Percentiles rank a stretch among this genome's conserved stretches.
Conservation (phyloP, 2,329 filamentous ascomycete species). For the Daldinia sp. region DNA sequence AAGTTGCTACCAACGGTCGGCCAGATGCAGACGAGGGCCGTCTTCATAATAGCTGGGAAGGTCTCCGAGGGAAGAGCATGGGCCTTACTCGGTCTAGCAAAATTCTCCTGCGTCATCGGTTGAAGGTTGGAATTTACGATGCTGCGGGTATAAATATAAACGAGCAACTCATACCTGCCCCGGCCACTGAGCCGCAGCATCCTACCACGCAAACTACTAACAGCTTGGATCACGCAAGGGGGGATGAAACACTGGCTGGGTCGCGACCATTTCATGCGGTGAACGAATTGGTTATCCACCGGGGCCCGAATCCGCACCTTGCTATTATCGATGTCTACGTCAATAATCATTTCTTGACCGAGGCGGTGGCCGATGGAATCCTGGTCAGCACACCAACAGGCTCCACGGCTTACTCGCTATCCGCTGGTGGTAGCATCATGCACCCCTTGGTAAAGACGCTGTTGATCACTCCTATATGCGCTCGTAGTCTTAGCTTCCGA, state of each 20-base stretch:
- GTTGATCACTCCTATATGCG: slow-evolving; percentile 93
- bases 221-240: slow-evolving; percentile 15
- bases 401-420: slow-evolving; percentile 95
- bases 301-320: slow-evolving; percentile 89
- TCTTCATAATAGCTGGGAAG: slow-evolving; percentile 70
- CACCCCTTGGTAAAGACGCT: slow-evolving; percentile 91
- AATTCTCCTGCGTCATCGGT: slow-evolving; percentile 85
- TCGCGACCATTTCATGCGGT: slow-evolving; percentile 75
- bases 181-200: slow-evolving; percentile 58
- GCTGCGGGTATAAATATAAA: slow-evolving; percentile 72
- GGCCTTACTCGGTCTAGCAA: slow-evolving; percentile 79
- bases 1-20: slow-evolving; percentile 50
- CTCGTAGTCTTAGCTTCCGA: slow-evolving; percentile 90
- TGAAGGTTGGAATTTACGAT: slow-evolving; percentile 88
- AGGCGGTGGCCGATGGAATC: slow-evolving; percentile 95
- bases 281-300: slow-evolving; percentile 95
- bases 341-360: slow-evolving; percentile 88
- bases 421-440: slow-evolving; percentile 90
- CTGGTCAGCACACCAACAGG: slow-evolving; percentile 94
- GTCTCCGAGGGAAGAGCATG: slow-evolving; percentile 83
- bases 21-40: slow-evolving; percentile 47
- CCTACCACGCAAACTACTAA: slow-evolving; percentile 50
- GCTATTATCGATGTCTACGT: slow-evolving; percentile 93
- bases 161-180: slow-evolving; percentile 62
- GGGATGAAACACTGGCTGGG: slow-evolving; percentile 25